Base-by-base conservation (phyloP, 2,329 filamentous ascomycete genomes). In the Ascochyta clinopodiicola region DNA sequence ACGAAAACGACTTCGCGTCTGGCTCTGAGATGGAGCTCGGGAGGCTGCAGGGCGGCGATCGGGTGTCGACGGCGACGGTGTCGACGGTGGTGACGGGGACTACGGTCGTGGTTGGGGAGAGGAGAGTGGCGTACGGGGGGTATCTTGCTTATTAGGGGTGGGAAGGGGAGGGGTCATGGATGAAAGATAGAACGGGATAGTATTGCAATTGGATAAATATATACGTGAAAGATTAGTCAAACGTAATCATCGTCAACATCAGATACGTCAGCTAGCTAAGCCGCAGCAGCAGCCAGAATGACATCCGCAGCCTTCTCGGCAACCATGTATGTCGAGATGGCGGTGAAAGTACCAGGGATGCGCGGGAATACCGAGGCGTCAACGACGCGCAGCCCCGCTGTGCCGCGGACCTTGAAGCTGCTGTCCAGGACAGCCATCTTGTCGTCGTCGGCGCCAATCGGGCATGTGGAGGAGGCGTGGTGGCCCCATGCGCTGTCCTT, bases 271-370 rank as follows among this genome's bases (percentile, higher is more conserved):
- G 9, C 8, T 15, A 24, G n/a, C 36, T 53, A 53, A 3, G 44
- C 44, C 40, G 51, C 35, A 8, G 57, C 61, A 42, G 57, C 66
- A 35, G 57, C 66, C 15, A 74, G 45, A 80, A 88, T 86, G 6
- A 80, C 80, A 69, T 86, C 84, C 2, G 83, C 82, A 1, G 86
- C 86, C 77, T 88, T 88, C 76, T 88, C 85, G 1, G 78, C 79
- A 5, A 84, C 75, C 70, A 87, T 84, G 61, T 84, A 85, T 0
- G 80, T 80, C 0, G 83, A 78, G 0, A 82, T 67, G 4, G 79
- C 77, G 24, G 81, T 78, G 62, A 82, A 85, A 48, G 77, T 81
- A 58, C 84, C 84, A 1, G 83, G 83, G 24, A 74, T 71, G 37
- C 65, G 66, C 3, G 69, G 66, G 51, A 72, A 74, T 0, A 64